Conservation (phyloP, 768 basidiomycete genomes). For the Auricularia auricula-judae region DNA sequence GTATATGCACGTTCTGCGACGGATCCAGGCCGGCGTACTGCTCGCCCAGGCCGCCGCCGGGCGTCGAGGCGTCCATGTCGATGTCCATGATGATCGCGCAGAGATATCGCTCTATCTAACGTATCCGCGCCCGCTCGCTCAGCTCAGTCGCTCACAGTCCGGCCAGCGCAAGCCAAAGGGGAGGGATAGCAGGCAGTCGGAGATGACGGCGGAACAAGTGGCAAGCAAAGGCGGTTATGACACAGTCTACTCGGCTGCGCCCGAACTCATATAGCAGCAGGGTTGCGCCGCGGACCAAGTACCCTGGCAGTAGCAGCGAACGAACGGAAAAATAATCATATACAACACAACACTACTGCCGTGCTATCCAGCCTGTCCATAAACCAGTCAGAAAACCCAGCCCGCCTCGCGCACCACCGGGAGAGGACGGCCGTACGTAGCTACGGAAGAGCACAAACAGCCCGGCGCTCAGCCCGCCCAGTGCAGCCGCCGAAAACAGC, state of each 20-base stretch:
- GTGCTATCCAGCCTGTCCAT: neutral
- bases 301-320: neutral
- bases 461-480: slow-evolving; percentile 67
- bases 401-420: neutral
- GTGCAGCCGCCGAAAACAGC: slow-evolving; percentile 56
- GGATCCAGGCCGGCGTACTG: slow-evolving; percentile 2
- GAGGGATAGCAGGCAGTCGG: too few relatives aligned
- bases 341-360: neutral
- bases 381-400: neutral
- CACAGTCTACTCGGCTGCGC: too few relatives aligned
- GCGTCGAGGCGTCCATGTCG: slow-evolving; percentile 24
- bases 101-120: neutral
- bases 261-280: too few relatives aligned
- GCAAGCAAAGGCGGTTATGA: too few relatives aligned
- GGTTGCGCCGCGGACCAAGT: too few relatives aligned
- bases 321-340: neutral
- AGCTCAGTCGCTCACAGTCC: neutral
- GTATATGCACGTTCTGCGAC: neutral
- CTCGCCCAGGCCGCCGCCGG: neutral
- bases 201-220: too few relatives aligned
- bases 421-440: slow-evolving; percentile 38
- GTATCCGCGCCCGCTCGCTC: neutral
- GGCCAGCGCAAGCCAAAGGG: neutral
- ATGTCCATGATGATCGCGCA: slow-evolving; percentile 41
- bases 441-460: slow-evolving; percentile 61